Base-by-base conservation (phyloP, 352 stramenopile species). In the Blastocystis sp. region DNA sequence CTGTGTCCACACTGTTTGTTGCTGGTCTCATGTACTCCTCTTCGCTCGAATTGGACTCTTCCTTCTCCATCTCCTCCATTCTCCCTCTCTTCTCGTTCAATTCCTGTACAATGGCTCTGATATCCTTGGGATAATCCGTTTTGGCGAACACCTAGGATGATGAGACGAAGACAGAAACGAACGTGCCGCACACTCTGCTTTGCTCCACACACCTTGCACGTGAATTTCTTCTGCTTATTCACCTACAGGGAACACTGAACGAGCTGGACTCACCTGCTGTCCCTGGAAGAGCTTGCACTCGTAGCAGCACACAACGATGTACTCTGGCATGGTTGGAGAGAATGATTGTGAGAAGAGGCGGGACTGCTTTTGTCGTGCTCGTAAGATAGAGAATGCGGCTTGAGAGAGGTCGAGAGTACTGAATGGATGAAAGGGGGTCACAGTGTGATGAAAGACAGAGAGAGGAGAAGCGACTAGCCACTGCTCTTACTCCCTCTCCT, bases 151-250 rank as follows among this genome's bases (percentile, higher is more conserved):
- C 79, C 74, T 85, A 85, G 4, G 37, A 24, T 33, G 16, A 19
- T 33, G 24, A 51, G 10, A 21, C 33, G 26, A 21, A 39, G 19
- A 21, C 21, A 31, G 9, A 77, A 16, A 1, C 9, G 1, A 59
- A 85, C 74, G 62, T 89, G 79, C 26, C 79, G 79, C 19, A 89
- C 37, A 26, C 63, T 80, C 39, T 89, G 79, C 61, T 89, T 89
- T 61, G 29, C 79, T 67, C 79, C 79, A 66, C 79, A 89, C 26
- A 89, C 67, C 9, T 89, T 89, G 41, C 79, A 89, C 31, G 39
- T 89, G 51, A 89, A 89, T 26, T 80, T 77, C 39, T 45, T 74
- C n/a, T 67, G 63, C 59, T 89, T 89, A 61, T 89, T 89, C n/a
- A 62, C 33, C 63, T 89, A 33, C 31, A 89, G 10, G 31, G 13